Percentiles rank a stretch among this genome's conserved stretches.
These are phyloP conservation scores for Yamadazyma dendronema DNA, from an alignment of 1,139 yeast species.

Conservation along the genomic window DNA sequence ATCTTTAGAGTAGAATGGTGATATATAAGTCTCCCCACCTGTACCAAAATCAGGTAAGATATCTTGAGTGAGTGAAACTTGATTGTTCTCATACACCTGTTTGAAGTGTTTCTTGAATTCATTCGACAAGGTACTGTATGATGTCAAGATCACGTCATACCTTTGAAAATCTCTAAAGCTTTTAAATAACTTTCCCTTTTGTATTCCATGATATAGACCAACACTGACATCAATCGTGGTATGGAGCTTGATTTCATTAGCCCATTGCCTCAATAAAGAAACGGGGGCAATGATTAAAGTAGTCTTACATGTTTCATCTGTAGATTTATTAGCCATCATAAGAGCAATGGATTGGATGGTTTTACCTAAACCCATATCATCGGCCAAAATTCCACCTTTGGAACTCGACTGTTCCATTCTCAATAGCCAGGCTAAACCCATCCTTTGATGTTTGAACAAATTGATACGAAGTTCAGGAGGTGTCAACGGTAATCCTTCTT, in stretches of 20 bases:
- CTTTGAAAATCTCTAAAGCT: slow-evolving; percentile 46
- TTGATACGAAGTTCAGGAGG: slow-evolving; percentile 68
- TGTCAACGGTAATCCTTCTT: slow-evolving; percentile 51
- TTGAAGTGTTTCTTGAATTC: slow-evolving; percentile 66
- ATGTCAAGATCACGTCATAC: slow-evolving; percentile 75
- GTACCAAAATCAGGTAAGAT: slow-evolving; percentile 38
- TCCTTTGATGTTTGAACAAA: slow-evolving; percentile 78
- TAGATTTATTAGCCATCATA: slow-evolving; percentile 55
- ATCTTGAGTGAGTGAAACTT: slow-evolving; percentile 20
- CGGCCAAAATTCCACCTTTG: slow-evolving; percentile 83
- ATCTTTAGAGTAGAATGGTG: slow-evolving; percentile 65
- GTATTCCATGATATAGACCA: slow-evolving; percentile 61
- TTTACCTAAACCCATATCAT: slow-evolving; percentile 94
- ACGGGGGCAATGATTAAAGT: slow-evolving; percentile 86
- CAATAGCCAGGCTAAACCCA: slow-evolving; percentile 81
- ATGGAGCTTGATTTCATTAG: slow-evolving; percentile 65
- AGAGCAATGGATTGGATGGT: slow-evolving; percentile 80
- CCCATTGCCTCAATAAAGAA: slow-evolving; percentile 82
- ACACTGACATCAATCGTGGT: slow-evolving; percentile 50
- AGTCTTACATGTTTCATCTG: slow-evolving; percentile 39
- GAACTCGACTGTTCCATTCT: slow-evolving; percentile 58
- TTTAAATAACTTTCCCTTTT: slow-evolving; percentile 32
- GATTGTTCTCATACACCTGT: slow-evolving; percentile 29
- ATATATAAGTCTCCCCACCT: slow-evolving; percentile 47
- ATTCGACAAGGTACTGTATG: slow-evolving; percentile 71